Evolutionary conservation across 2,329 filamentous ascomycete genomes (phyloP).

Genomic region (Penicillium sp.): DNA sequence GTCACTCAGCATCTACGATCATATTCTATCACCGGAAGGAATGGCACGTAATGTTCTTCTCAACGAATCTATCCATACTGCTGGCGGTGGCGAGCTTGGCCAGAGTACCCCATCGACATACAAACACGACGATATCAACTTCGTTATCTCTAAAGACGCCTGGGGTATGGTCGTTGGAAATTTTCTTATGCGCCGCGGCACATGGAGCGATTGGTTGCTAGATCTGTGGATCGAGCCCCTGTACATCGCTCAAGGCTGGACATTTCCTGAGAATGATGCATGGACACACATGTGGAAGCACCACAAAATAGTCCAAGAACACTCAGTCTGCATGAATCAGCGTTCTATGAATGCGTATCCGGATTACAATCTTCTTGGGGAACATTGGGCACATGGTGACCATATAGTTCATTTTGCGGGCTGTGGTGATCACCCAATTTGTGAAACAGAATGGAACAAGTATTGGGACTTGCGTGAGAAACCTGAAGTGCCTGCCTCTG

Average conservation of each 20-base stretch:
- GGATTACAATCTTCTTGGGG: slow-evolving; percentile 3
- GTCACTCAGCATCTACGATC: slow-evolving; percentile 10
- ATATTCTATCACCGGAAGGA: neutral
- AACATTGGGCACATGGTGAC: slow-evolving; percentile 7
- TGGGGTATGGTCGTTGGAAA: slow-evolving; percentile 9
- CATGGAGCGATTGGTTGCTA: slow-evolving; percentile 11
- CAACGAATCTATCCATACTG: neutral
- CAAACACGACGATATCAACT: slow-evolving; percentile 8
- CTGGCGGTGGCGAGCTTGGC: neutral
- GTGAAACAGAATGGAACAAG: slow-evolving; percentile 5
- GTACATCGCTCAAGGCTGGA: slow-evolving; percentile 12
- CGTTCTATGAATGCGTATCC: slow-evolving; percentile 11
- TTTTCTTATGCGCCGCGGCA: slow-evolving; percentile 9
- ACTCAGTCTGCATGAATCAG: slow-evolving; percentile 5
- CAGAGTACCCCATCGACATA: neutral
- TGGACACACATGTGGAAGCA: slow-evolving; percentile 11
- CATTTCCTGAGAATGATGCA: slow-evolving; percentile 9
- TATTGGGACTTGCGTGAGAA: slow-evolving; percentile 10
- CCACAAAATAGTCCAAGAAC: slow-evolving; percentile 8
- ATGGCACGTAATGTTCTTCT: neutral
- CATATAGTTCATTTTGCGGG: slow-evolving; percentile 11
- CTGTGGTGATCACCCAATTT: neutral
- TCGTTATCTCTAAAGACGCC: slow-evolving; percentile 7
- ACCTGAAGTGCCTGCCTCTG: neutral
- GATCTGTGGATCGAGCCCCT: slow-evolving; percentile 13